Evolutionary conservation across 2,329 filamentous ascomycete genomes (phyloP).

Genomic region (Phyllosticta citriasiana): DNA sequence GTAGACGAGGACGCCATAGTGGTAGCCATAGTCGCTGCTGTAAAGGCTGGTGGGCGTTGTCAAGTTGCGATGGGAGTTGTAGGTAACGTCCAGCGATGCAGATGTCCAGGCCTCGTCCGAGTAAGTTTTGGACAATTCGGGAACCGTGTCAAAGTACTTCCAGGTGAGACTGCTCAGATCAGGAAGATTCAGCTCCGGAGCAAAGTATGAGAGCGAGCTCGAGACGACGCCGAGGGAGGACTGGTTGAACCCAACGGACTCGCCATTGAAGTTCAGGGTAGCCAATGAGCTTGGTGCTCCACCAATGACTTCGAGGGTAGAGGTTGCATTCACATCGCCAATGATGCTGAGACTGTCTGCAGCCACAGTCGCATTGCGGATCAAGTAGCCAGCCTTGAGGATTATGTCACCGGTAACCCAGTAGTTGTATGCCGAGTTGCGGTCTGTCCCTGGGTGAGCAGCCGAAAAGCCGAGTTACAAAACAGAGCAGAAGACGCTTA

Average conservation of each 20-base stretch:
- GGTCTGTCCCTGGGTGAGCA: constrained; percentile 35
- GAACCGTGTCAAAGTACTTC: constrained; percentile 61
- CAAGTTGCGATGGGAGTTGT: constrained; percentile 48
- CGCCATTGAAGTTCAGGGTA: constrained; percentile 53
- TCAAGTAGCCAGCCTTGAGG: constrained; percentile 53
- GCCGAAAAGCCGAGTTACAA: neutral
- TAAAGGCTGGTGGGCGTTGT: constrained; percentile 57
- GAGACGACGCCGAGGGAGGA: constrained; percentile 41
- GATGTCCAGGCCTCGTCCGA: constrained; percentile 58
- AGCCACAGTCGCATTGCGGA: constrained; percentile 49
- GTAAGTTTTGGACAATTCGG: constrained; percentile 54
- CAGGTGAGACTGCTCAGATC: constrained; percentile 51
- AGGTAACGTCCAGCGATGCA: constrained; percentile 49
- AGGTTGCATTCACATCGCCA: constrained; percentile 64
- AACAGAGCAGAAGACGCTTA: constrained; percentile 20
- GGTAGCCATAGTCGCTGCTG: constrained; percentile 62
- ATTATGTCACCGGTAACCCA: constrained; percentile 38
- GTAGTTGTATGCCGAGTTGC: constrained; percentile 29
- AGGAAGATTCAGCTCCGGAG: constrained; percentile 46
- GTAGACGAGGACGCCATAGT: constrained; percentile 59
- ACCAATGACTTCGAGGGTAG: constrained; percentile 57
- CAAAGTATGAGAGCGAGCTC: constrained; percentile 40
- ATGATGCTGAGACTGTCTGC: constrained; percentile 50
- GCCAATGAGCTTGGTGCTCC: constrained; percentile 42
- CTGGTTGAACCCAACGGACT: constrained; percentile 30